These are phyloP conservation scores for Stereocaulon alpinum DNA, from an alignment of 495 filamentous ascomycete species.

Conservation along the genomic window DNA sequence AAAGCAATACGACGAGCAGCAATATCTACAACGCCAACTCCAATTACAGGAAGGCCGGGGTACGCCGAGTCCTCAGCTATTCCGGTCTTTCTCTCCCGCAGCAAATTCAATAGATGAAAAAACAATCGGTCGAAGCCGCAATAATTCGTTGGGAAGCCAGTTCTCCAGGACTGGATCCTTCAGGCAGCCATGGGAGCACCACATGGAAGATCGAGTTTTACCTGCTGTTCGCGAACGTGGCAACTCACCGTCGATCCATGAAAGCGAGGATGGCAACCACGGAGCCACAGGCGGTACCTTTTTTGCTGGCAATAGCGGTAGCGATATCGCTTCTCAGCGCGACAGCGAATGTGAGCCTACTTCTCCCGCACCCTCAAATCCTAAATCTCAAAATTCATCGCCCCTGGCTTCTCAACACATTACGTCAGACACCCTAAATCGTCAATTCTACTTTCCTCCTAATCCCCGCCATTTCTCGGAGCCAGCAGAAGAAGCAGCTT, in stretches of 20 bases:
- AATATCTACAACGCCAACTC: constrained; percentile 71
- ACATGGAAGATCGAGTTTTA: constrained; percentile 12
- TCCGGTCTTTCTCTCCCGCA: constrained; percentile 24
- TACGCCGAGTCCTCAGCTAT: constrained; percentile 26
- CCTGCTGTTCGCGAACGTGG: constrained; percentile 13
- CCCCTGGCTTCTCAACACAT: background rate
- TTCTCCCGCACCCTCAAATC: background rate
- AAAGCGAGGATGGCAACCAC: constrained; percentile 11
- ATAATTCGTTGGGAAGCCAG: constrained; percentile 34
- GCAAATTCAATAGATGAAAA: constrained; percentile 27
- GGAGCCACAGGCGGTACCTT: constrained; percentile 29
- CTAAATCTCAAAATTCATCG: constrained; percentile 1
- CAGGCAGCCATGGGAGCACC: constrained; percentile 12
- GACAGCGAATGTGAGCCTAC: constrained; percentile 18
- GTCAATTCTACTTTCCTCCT: constrained; percentile 1
- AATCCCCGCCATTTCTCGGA: constrained; percentile 12
- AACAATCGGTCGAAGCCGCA: constrained; percentile 27
- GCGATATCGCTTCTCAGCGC: constrained; percentile 24
- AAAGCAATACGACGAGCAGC: constrained; percentile 69
- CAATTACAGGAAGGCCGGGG: constrained; percentile 62
- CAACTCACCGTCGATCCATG: constrained; percentile 6
- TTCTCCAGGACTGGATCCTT: constrained; percentile 37
- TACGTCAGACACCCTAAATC: background rate
- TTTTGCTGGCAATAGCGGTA: constrained; percentile 34
- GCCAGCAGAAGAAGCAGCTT: constrained; percentile 21